Conservation (phyloP, 2,329 filamentous ascomycete species). For the Colletotrichum sp. region DNA sequence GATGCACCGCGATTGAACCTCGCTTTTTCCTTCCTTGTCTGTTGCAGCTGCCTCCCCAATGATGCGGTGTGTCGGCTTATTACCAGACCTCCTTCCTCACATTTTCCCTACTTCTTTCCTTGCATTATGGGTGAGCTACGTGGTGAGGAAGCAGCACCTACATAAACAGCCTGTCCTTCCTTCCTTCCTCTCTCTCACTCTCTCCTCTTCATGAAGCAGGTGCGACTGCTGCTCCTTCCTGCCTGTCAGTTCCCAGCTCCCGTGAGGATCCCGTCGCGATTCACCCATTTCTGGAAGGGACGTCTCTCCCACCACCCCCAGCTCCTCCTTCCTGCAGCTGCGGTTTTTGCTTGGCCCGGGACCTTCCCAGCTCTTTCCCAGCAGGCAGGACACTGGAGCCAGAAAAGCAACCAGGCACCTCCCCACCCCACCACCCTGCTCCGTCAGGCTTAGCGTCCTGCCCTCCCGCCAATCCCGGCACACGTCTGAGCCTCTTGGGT, state of each 20-base stretch:
- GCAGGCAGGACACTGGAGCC: not conserved
- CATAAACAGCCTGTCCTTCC: not conserved
- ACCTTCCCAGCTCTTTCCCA: constrained; percentile 6
- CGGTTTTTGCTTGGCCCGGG: not conserved
- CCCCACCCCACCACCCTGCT: not conserved
- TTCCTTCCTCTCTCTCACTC: not conserved
- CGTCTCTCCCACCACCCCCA: not conserved
- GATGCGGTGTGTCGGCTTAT: not conserved
- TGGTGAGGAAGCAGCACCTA: not conserved
- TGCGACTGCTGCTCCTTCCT: not conserved
- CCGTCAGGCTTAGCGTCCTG: not conserved
- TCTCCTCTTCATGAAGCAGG: not conserved
- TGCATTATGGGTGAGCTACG: rapidly evolving
- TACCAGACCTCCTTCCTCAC: not conserved
- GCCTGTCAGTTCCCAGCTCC: not conserved
- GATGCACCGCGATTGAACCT: not conserved
- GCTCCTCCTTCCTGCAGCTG: not conserved
- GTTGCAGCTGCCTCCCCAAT: not conserved
- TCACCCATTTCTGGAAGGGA: not conserved
- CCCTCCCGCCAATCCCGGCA: constrained; percentile 20
- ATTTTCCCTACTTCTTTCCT: not conserved
- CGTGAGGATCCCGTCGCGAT: constrained; percentile 5
- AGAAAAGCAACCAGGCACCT: not conserved
- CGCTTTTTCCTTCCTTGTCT: not conserved
- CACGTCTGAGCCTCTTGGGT: constrained; percentile 21